These are phyloP conservation scores for Crucihimalaya himalaica DNA, from an alignment of 345 rosid species.

Conservation along the genomic window DNA sequence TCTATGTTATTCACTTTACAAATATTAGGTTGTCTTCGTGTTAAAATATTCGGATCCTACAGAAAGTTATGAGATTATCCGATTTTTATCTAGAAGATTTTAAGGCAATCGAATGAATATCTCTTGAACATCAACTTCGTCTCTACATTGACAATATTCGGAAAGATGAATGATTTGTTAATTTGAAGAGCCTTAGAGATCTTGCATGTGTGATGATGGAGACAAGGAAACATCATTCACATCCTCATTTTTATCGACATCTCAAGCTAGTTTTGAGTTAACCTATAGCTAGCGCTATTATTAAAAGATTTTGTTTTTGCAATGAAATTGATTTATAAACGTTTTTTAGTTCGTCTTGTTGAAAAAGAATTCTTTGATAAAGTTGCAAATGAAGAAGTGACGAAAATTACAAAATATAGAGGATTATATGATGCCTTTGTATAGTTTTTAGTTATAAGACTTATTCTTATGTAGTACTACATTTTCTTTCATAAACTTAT, in stretches of 20 bases:
- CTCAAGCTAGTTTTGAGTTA: background rate
- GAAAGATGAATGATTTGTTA: background rate
- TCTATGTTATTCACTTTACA: no score
- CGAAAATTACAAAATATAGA: no score
- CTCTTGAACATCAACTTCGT: background rate
- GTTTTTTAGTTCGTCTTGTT: no score
- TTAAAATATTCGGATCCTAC: no score
- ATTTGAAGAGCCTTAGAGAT: background rate
- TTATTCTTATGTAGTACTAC: no score
- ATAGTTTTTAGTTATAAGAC: no score
- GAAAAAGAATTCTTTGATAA: no score
- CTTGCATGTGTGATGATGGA: background rate
- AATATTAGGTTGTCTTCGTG: no score
- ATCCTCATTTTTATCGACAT: background rate
- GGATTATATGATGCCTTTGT: no score
- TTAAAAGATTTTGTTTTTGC: background rate
- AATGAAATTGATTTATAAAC: background rate
- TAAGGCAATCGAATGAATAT: background rate
- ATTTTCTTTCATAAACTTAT: no score
- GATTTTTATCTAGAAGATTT: background rate
- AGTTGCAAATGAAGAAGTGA: no score
- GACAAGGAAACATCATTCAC: background rate
- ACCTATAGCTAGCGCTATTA: background rate
- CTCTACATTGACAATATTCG: background rate
- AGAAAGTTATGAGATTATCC: background rate